Evolutionary conservation across 306 rosid genomes (phyloP), one percentile per base, ranked within the genome.

Genomic region (Abrus pulchellus): DNA sequence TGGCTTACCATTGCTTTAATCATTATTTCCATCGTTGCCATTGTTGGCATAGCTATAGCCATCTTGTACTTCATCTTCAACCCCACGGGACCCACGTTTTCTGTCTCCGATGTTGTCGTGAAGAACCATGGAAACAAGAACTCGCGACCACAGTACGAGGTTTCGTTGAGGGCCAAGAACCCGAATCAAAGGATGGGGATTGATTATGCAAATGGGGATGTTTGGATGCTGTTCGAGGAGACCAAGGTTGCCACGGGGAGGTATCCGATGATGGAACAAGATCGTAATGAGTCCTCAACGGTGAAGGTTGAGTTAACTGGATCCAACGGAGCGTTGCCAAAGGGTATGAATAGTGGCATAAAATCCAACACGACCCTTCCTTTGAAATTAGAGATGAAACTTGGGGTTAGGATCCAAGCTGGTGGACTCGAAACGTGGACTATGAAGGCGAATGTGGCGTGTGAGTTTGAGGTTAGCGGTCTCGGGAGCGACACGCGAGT

Each of bases 61-160:
- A 5, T 29, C 1, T 30, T 83, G 76, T 79, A 38, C 83, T 64
- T 86, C 12, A 20, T 80, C 47, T 65, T 75, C 67, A 70, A 8
- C 72, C 94, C 89, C 1, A 29, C 5, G 20, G 80, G n/a, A 1
- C 94, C 94, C 53, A 8, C 14, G 0, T 88, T 90, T 63, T 5
- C 84, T 0, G 45, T 90, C 44, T n/a, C 56, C 0, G 7, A 57
- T 1, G 20, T 88, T 5, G 29, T 1, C 6, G 79, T 83, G 0
- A 83, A 60, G 28, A 52, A 40, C 1, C 50, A 56, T 0, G 20
- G 20, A 20, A 4, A 7, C 6, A 65, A 11, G 14, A 41, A 34
- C 56, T 12, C 63, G 47, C 45, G 29, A 7, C 79, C 76, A 0
- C 29, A 14, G 0, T 90, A 82, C 3, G 76, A 81, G 66, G 41